Evolutionary conservation across 495 filamentous ascomycete genomes (phyloP), one percentile per base, ranked within the genome.

Genomic region (Aspergillus kassunensis): DNA sequence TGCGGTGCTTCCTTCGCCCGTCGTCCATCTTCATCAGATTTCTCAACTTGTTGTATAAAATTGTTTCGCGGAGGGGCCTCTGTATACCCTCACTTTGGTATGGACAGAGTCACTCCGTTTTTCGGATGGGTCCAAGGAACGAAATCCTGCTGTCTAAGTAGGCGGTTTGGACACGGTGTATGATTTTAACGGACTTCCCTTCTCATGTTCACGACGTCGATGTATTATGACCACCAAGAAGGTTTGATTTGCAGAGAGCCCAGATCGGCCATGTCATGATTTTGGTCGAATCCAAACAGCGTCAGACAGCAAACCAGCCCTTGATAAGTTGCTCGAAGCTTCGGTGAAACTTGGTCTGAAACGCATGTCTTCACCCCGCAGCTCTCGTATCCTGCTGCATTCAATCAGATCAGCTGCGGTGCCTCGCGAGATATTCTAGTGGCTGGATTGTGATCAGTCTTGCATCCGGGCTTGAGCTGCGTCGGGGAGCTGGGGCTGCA

Each of bases 161-260:
- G 29, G 15, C 16, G 13, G 6, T 12, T 30, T 18, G n/a, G 12
- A 25, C 11, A 25, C 42, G 18, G n/a, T 34, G 16, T 45, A 33
- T 45, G 44, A 35, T 15, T n/a, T 46, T 46, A 23, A 19, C 30
- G 29, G 6, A 23, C 25, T 24, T 35, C 6, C 12, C 13, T 6
- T 27, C 6, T 35, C 10, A 36, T 48, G 21, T 39, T 39, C 20
- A 49, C 12, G 31, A 49, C 19, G 29, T 49, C 5, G 31, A 39
- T 29, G 45, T 49, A 49, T 29, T 29, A 49, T 49, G 44, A 39
- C 13, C 20, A 25, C n/a, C n/a, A n/a, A n/a, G n/a, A 44, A 30
- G 7, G 2, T 16, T 49, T 29, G 9, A 21, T 21, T 18, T 21
- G 43, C 2, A 20, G 13, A 15, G 10, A 9, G n/a, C n/a, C n/a